These are phyloP conservation scores for Spathaspora girioi DNA, from an alignment of 805 yeast species.

Conservation along the genomic window DNA sequence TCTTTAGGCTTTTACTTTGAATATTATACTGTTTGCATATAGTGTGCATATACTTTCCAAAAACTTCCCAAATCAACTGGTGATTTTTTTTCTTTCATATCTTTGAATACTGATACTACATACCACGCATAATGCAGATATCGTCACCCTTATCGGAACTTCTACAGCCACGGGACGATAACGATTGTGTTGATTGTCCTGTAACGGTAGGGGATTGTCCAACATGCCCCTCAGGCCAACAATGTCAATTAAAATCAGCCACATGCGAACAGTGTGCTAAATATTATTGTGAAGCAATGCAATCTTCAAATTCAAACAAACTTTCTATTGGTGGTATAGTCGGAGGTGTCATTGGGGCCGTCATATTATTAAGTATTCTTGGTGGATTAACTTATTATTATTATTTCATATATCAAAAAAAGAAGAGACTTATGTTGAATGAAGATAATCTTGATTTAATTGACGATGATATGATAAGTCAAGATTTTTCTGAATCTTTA, in stretches of 20 bases:
- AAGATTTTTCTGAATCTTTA: neutral
- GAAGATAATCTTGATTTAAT: conserved; percentile 20
- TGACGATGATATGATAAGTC: neutral
- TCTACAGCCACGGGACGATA: conserved; percentile 4
- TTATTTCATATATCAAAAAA: conserved; percentile 28
- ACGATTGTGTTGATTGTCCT: conserved; percentile 7
- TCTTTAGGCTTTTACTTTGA: too few relatives aligned
- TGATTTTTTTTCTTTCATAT: too few relatives aligned
- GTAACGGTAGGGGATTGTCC: conserved; percentile 22
- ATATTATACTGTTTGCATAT: too few relatives aligned
- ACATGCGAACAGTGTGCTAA: conserved; percentile 24
- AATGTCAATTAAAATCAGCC: conserved; percentile 9
- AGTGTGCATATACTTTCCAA: too few relatives aligned
- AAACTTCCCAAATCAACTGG: too few relatives aligned
- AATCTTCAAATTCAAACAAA: conserved; percentile 6
- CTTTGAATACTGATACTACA: too few relatives aligned
- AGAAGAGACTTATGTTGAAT: conserved; percentile 23
- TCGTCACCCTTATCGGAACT: neutral
- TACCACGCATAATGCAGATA: neutral
- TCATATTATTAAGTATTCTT: conserved; percentile 20
- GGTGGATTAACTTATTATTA: conserved; percentile 23
- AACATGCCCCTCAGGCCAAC: conserved; percentile 25
- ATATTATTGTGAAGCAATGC: conserved; percentile 16
- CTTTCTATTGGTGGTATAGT: conserved; percentile 35
- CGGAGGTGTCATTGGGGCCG: conserved; percentile 42